These are phyloP conservation scores for Kitagawia praeruptora DNA, from an alignment of 129 eudicot genomes.

Conservation along the genomic window DNA sequence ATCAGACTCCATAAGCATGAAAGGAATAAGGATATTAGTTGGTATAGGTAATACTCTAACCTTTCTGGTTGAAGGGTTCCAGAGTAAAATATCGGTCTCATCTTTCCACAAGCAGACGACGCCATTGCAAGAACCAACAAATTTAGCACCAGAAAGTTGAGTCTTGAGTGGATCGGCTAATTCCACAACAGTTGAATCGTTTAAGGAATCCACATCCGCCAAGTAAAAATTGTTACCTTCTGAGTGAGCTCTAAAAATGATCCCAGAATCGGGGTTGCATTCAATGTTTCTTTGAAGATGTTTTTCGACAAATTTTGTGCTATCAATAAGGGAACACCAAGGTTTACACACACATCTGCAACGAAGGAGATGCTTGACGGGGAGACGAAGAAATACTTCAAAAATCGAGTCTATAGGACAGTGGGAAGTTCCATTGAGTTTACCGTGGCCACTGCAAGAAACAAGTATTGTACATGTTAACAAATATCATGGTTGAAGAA, in stretches of 20 bases:
- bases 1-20: not conserved
- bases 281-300: constrained; percentile 1
- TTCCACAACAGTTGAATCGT: not conserved
- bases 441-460: not conserved
- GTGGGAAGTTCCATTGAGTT: not conserved
- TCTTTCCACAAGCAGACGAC: constrained; percentile 19
- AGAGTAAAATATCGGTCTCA: not conserved
- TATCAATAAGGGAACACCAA: constrained; percentile 7
- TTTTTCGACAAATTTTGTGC: not conserved
- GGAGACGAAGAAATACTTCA: not conserved
- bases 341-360: constrained; percentile 6
- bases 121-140: constrained; percentile 33
- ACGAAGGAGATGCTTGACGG: constrained; percentile 1
- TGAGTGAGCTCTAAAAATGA: not conserved
- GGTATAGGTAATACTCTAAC: not conserved
- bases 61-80: constrained; percentile 4
- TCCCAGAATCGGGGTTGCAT: not conserved
- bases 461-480: not conserved
- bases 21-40: not conserved
- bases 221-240: not conserved
- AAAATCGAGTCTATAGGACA: not conserved
- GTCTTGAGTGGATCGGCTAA: not conserved
- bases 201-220: constrained; percentile 1
- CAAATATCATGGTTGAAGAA: not conserved
- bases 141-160: not conserved